Base-by-base conservation (phyloP, 495 filamentous ascomycete species). In the Geoglossum glabrum region DNA sequence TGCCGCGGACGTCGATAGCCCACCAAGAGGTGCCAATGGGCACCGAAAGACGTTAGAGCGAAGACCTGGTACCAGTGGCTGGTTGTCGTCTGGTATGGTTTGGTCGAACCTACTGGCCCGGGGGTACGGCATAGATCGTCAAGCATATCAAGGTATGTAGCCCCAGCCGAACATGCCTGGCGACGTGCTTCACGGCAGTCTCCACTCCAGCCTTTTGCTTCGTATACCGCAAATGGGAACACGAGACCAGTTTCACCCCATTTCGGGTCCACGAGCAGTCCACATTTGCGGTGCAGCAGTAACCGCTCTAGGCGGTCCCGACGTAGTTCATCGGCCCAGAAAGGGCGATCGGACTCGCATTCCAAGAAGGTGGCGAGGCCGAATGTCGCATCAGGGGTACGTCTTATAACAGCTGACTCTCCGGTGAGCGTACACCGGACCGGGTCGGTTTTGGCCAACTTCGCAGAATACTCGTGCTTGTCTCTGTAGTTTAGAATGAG, bases 141-240 rank as follows among this genome's bases (percentile, higher is more conserved):
- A 21, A 46, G 55, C 55, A 57, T 57, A 57, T 57, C 55, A 17
- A 57, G 55, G 15, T 57, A 57, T 17, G 33, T 45, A 27, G 55
- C 55, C 19, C 28, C 55, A 11, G 33, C 55, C 28, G 23, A 40
- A 23, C 31, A 45, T 45, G 36, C 33, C 47, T 57, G 55, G 3
- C 55, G 25, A 7, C 55, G 55, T 46, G 55, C 55, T 15, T 57
- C 55, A 19, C 55, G 31, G 31, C 34, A 57, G 21, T 57, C 55
- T 27, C 55, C 55, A 25, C 33, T 45, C 55, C 55, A 57, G 21
- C 55, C 55, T 57, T 57, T 57, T 3, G 55, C 55, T 36, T 57
- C 55, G 34, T 57, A 57, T 27, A 57, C 55, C n/a, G 33, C 55
- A 10, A 40, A 57, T 19, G 55, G 55, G 55, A 57, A 57, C 21